Conservation (phyloP, 352 stramenopile species). For the Achlya hypogyna region DNA sequence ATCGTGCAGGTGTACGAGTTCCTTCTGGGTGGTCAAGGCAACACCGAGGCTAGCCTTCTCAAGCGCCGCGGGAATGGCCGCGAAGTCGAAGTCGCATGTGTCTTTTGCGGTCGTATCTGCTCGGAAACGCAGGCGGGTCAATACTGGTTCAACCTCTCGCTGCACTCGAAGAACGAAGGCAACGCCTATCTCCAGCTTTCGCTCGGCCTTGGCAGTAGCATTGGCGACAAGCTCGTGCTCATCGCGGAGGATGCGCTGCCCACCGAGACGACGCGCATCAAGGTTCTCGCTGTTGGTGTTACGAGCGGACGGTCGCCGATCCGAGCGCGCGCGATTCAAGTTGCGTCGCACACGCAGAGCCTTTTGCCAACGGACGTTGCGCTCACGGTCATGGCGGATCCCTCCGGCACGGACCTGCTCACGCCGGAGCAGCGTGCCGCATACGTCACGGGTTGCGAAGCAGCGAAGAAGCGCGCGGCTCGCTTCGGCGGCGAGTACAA, state of each 20-base stretch:
- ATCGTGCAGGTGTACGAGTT: constrained; percentile 7
- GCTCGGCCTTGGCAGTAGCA: constrained; percentile 36
- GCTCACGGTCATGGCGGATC: constrained; percentile 46
- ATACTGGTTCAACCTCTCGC: constrained; percentile 43
- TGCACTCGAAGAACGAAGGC: constrained; percentile 24
- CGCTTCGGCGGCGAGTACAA: constrained; percentile 59
- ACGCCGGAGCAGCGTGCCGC: constrained; percentile 37
- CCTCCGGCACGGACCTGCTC: constrained; percentile 49
- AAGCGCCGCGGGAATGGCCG: constrained; percentile 22
- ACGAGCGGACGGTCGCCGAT: constrained; percentile 58
- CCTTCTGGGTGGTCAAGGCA: constrained; percentile 13
- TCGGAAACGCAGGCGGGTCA: constrained; percentile 42
- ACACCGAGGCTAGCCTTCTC: constrained; percentile 17
- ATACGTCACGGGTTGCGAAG: constrained; percentile 38
- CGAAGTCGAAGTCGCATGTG: constrained; percentile 45
- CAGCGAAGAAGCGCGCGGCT: constrained; percentile 38
- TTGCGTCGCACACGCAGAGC: constrained; percentile 17
- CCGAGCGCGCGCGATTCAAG: constrained; percentile 37
- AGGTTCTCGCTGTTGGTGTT: constrained; percentile 40
- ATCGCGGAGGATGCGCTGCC: constrained; percentile 32
- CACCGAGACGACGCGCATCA: constrained; percentile 20
- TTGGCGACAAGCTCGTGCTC: constrained; percentile 50
- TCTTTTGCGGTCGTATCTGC: constrained; percentile 66
- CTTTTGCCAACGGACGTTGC: constrained; percentile 31
- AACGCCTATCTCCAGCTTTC: constrained; percentile 34